phyloP scores from a whole-genome alignment of 495 filamentous ascomycete species.

The Hapsidospora chrysogenum region DNA sequence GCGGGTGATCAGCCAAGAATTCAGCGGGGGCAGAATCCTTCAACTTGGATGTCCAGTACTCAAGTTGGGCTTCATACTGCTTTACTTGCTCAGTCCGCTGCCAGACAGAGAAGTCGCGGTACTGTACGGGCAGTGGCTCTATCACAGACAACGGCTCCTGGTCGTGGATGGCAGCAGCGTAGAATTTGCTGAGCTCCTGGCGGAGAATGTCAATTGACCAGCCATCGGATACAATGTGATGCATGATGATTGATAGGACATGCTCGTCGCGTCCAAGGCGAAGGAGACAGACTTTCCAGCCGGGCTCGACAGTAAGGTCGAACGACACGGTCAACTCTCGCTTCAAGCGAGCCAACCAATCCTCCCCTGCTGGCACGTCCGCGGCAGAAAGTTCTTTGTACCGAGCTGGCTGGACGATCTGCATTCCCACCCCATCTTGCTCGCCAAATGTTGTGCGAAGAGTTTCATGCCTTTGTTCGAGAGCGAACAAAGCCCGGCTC shows the following conservation, averaged over 20 bases:
- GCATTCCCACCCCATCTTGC: conserved; percentile 4
- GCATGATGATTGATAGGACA: conserved; percentile 6
- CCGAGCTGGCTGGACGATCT: background rate
- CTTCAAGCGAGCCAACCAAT: background rate
- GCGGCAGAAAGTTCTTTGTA: background rate
- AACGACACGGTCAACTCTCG: conserved; percentile 3
- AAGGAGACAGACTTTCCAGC: conserved; percentile 5
- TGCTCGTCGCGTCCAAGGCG: conserved; percentile 5
- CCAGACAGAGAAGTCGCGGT: conserved; percentile 6
- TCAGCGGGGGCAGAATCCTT: conserved; percentile 3
- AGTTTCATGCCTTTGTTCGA: conserved; percentile 7
- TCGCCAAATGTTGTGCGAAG: conserved; percentile 6
- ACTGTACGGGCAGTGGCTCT: conserved; percentile 5
- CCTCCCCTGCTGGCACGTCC: background rate
- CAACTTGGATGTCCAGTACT: conserved; percentile 6
- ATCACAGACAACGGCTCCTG: conserved; percentile 5
- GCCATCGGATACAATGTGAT: conserved; percentile 7
- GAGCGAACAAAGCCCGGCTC: conserved; percentile 1
- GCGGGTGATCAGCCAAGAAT: conserved; percentile 5
- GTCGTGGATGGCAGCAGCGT: conserved; percentile 4
- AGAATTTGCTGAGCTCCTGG: conserved; percentile 3
- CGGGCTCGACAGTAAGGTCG: conserved; percentile 3
- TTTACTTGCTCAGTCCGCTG: conserved; percentile 4
- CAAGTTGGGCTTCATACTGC: conserved; percentile 4
- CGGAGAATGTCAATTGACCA: conserved; percentile 6